phyloP scores from a whole-genome alignment of 106 monocot species.

The Vanilla planifolia region DNA sequence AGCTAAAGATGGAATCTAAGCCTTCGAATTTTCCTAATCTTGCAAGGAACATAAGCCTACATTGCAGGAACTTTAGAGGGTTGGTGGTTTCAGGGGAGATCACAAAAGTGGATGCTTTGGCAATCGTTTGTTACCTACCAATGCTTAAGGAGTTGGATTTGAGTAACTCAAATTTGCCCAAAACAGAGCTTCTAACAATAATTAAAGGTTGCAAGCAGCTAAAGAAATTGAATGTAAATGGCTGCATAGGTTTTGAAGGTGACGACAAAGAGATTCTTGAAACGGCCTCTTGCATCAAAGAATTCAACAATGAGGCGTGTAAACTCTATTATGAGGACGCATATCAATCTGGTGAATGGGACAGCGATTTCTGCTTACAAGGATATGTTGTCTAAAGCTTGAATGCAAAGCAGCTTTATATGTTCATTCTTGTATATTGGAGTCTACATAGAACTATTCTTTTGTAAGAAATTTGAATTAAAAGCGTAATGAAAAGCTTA shows the following conservation, averaged over 20 bases:
- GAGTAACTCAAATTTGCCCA: conserved; percentile 26
- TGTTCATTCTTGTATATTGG: too few species aligned
- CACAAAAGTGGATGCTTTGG: conserved; percentile 25
- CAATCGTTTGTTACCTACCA: conserved; percentile 15
- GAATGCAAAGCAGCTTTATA: too few species aligned
- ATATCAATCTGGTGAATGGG: background rate
- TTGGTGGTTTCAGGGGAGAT: conserved; percentile 26
- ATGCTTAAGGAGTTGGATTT: conserved; percentile 25
- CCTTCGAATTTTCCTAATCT: conserved; percentile 33
- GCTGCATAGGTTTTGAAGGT: conserved; percentile 34
- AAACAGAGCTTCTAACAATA: conserved; percentile 23
- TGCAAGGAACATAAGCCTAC: conserved; percentile 12
- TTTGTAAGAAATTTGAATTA: too few species aligned
- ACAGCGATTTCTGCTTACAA: background rate
- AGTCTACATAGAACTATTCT: too few species aligned
- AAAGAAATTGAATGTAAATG: conserved; percentile 25
- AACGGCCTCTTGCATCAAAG: conserved; percentile 6
- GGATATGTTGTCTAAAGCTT: conserved; percentile 4
- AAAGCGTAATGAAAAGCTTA: too few species aligned
- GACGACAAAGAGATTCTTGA: conserved; percentile 25
- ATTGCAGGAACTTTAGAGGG: conserved; percentile 17
- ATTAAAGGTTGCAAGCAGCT: conserved; percentile 29
- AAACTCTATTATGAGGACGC: background rate
- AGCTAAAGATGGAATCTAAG: conserved; percentile 31
- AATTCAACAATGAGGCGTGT: conserved; percentile 21